Conservation (phyloP, 805 yeast genomes). For the Wickerhamiella kurtzmanii region DNA sequence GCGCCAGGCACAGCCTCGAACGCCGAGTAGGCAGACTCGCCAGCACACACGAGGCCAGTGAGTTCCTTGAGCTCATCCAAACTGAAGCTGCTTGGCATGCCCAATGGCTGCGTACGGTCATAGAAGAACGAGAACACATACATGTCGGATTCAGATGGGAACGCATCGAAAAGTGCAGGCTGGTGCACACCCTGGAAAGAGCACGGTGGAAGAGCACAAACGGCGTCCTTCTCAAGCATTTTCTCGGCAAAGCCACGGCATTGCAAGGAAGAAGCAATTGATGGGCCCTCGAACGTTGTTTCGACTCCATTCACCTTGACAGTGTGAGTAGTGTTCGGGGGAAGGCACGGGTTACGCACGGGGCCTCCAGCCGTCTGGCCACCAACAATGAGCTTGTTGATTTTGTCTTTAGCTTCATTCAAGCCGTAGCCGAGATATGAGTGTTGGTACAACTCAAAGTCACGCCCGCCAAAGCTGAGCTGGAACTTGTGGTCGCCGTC, state of each 20-base stretch:
- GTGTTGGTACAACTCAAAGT: slow-evolving; percentile 76
- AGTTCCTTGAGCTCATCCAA: slow-evolving; percentile 71
- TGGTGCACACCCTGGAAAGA: slow-evolving; percentile 96
- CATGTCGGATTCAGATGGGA: slow-evolving; percentile 60
- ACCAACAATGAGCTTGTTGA: slow-evolving; percentile 53
- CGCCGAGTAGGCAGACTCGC: slow-evolving; percentile 61
- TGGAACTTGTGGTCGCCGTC: slow-evolving; percentile 84
- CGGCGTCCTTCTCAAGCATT: slow-evolving; percentile 68
- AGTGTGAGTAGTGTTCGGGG: slow-evolving; percentile 53
- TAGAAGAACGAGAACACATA: slow-evolving; percentile 88
- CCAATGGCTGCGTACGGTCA: slow-evolving; percentile 87
- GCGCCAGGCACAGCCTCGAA: slow-evolving; percentile 57
- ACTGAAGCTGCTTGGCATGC: slow-evolving; percentile 85
- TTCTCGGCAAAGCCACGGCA: slow-evolving; percentile 77
- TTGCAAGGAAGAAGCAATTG: slow-evolving; percentile 56
- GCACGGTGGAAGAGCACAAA: slow-evolving; percentile 68
- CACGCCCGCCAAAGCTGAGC: slow-evolving; percentile 65
- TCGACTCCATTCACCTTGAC: slow-evolving; percentile 38
- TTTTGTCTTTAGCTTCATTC: slow-evolving; percentile 81
- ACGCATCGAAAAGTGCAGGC: slow-evolving; percentile 73
- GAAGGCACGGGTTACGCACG: slow-evolving; percentile 62
- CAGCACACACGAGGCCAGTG: slow-evolving; percentile 74
- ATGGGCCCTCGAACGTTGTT: slow-evolving; percentile 55
- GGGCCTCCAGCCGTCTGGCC: slow-evolving; percentile 29
- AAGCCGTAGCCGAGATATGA: slow-evolving; percentile 94